Conservation (phyloP, 2,329 filamentous ascomycete species). For the Monilinia fructicola region DNA sequence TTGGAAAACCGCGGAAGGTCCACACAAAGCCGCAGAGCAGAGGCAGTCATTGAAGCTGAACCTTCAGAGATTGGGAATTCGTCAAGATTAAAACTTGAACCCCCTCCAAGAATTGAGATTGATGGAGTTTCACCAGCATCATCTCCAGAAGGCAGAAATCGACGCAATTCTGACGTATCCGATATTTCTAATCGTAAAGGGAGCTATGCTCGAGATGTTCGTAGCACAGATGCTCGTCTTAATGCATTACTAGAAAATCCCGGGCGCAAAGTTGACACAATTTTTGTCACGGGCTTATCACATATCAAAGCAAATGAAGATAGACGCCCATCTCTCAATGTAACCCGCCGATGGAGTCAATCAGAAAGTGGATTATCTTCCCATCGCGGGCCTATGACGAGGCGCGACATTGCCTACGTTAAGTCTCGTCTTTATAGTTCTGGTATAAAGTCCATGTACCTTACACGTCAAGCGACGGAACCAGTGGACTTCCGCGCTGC, state of each 20-base stretch:
- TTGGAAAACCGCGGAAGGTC: constrained; percentile 43
- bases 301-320: constrained; percentile 41
- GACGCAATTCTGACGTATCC: constrained; percentile 35
- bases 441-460: constrained; percentile 86
- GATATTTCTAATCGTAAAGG: constrained; percentile 34
- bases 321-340: constrained; percentile 31
- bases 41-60: constrained; percentile 30
- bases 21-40: constrained; percentile 33
- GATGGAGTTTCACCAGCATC: constrained; percentile 41
- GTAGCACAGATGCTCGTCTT: constrained; percentile 38
- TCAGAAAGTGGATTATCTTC: constrained; percentile 45
- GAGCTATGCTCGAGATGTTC: constrained; percentile 32
- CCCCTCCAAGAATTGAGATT: constrained; percentile 52
- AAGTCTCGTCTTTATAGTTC: constrained; percentile 75
- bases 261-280: constrained; percentile 40
- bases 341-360: constrained; percentile 52
- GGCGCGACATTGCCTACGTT: constrained; percentile 77
- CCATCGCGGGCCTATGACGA: constrained; percentile 51
- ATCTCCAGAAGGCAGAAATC: constrained; percentile 29
- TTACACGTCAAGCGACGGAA: constrained; percentile 59
- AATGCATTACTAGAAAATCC: constrained; percentile 41
- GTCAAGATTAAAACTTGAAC: constrained; percentile 47
- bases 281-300: constrained; percentile 49
- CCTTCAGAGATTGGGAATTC: constrained; percentile 44
- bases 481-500: constrained; percentile 32